phyloP scores from a whole-genome alignment of 257 asterid species.

The Petunia secreta region DNA sequence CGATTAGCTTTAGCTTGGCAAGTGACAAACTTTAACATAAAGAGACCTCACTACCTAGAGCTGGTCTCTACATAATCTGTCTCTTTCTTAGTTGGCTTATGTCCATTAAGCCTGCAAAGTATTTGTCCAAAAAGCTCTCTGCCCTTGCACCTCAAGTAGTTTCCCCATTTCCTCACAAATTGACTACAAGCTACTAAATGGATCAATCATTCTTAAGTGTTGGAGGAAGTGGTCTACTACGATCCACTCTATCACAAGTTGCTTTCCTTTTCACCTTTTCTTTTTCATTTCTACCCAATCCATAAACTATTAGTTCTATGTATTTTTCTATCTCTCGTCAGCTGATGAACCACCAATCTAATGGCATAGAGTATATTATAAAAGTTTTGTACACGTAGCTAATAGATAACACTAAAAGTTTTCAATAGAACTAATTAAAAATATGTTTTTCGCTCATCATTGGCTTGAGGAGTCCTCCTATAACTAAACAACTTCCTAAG shows the following conservation, averaged over 20 bases:
- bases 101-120: constrained; percentile 30
- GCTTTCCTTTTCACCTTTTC: background rate
- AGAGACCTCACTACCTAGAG: constrained; percentile 39
- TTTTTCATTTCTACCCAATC: background rate
- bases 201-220: background rate
- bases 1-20: constrained; percentile 31
- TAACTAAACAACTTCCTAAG: too few relatives aligned
- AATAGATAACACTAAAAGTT: too few relatives aligned
- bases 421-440: too few relatives aligned
- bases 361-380: fast-evolving
- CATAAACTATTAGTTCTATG: background rate
- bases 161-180: constrained; percentile 30
- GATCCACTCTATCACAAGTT: constrained; percentile 3
- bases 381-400: background rate
- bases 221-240: background rate
- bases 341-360: background rate
- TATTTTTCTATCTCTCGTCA: background rate
- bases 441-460: too few relatives aligned
- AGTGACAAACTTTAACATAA: constrained; percentile 44
- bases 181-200: background rate
- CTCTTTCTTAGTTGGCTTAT: constrained; percentile 45
- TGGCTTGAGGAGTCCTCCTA: too few relatives aligned
- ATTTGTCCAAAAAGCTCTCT: constrained; percentile 28
- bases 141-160: constrained; percentile 37
- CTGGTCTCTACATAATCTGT: constrained; percentile 37